A percentile compares a stretch with the other conserved stretches of the same genome.
phyloP scores from a whole-genome alignment of 1,284 basidiomycete species.

The Coriolopsis trogii region DNA sequence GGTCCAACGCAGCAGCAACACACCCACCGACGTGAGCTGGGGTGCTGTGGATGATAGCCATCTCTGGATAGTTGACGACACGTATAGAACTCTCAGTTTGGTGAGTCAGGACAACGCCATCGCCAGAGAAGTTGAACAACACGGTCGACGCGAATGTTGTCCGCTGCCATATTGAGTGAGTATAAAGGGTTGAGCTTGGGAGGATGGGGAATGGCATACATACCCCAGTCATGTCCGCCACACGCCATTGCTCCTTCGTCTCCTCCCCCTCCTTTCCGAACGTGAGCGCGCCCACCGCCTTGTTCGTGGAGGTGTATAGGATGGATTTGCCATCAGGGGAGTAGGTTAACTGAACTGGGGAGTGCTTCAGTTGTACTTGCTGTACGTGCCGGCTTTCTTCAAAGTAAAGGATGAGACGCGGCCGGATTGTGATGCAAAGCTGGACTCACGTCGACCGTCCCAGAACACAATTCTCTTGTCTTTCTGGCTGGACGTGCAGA shows the following conservation, averaged over 20 bases:
- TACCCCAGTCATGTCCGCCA: conserved; percentile 51
- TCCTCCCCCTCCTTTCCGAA: conserved; percentile 56
- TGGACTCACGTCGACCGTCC: conserved; percentile 77
- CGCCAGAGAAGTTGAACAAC: conserved; percentile 72
- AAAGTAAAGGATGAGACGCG: background rate
- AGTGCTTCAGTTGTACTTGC: conserved; percentile 54
- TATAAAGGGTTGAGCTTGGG: background rate
- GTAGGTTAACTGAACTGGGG: conserved; percentile 67
- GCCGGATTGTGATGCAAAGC: too few relatives aligned
- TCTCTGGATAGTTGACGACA: conserved; percentile 66
- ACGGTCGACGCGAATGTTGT: conserved; percentile 51
- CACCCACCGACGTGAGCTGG: conserved; percentile 80
- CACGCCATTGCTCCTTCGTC: conserved; percentile 61
- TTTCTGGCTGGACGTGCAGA: conserved; percentile 75
- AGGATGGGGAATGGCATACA: conserved; percentile 13
- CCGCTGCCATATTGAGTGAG: conserved; percentile 36
- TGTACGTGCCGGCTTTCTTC: conserved; percentile 71
- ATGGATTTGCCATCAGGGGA: conserved; percentile 70
- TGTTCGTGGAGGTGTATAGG: conserved; percentile 60
- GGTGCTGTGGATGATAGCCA: conserved; percentile 56
- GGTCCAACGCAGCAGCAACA: conserved; percentile 71
- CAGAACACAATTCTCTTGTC: conserved; percentile 77
- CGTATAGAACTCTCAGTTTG: conserved; percentile 64
- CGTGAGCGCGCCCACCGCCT: conserved; percentile 61
- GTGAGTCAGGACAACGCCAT: conserved; percentile 66